Percentiles rank a stretch among this genome's conserved stretches.
Evolutionary conservation across 352 stramenopile genomes (phyloP).

Genomic region (Thalassiosira livingstoniorum): DNA sequence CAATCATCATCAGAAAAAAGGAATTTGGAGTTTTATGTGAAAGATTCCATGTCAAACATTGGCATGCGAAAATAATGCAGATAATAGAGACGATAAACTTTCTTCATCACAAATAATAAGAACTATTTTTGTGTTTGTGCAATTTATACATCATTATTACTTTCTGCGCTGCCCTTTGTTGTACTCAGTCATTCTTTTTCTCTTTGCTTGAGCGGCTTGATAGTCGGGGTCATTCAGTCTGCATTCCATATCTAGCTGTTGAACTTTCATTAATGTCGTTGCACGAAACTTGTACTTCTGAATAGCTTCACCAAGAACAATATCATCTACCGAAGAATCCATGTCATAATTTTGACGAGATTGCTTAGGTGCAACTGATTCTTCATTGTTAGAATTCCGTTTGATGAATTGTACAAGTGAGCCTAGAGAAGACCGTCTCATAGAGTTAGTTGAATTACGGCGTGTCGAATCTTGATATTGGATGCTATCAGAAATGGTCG

Average conservation of each 20-base stretch:
- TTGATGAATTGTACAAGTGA: conserved; percentile 36
- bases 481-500: conserved; percentile 15
- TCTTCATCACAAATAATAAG: too few relatives aligned
- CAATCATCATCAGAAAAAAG: too few relatives aligned
- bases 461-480: conserved; percentile 2
- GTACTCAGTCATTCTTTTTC: conserved; percentile 37
- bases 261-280: not conserved
- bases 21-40: too few relatives aligned
- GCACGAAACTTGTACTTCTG: conserved; percentile 32
- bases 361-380: not conserved
- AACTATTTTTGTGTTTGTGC: too few relatives aligned
- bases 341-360: not conserved
- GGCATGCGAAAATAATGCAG: too few relatives aligned
- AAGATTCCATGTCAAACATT: too few relatives aligned
- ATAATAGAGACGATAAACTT: too few relatives aligned
- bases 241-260: conserved; percentile 13
- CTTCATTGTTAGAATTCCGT: conserved; percentile 9
- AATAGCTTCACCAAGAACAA: conserved; percentile 23
- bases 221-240: conserved; percentile 26
- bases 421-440: conserved; percentile 26
- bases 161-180: not conserved
- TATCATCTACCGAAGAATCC: conserved; percentile 1
- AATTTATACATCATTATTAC: too few relatives aligned
- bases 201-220: conserved; percentile 30
- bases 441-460: not conserved